Evolutionary conservation across 495 filamentous ascomycete species (phyloP), one percentile per base, ranked within the genome.

Genomic region (Poronia punctata): DNA sequence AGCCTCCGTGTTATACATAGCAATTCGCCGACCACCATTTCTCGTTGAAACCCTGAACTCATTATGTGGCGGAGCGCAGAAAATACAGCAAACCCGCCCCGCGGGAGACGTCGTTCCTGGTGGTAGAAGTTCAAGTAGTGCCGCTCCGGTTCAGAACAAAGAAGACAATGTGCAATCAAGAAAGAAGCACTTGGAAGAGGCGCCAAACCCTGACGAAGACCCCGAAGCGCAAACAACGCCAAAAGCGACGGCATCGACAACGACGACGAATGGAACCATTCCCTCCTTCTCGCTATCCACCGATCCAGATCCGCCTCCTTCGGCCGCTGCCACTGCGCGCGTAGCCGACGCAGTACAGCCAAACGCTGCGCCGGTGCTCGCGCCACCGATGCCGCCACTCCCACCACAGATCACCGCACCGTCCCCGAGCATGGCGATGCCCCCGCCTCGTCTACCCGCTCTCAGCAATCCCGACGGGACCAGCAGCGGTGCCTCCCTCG

Each of bases 1-100:
- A 40, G 74, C 68, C 14, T 75, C 75, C 0, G 40, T 77, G 24
- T 60, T 76, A 10, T 65, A 71, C 34, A 52, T 76, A 38, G 61
- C 66, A 38, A 68, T 75, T 40, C 61, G 62, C 36, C 65, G 62
- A 44, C 70, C 67, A 21, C 58, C 65, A 33, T 20, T 46, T 29
- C 51, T 68, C 12, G 43, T 69, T 14, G 39, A 50, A 38, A 57
- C 40, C 18, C 34, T 55, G 15, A 18, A 53, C 22, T 40, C 53
- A 5, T 23, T 59, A 40, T 54, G 48, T 28, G 35, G 48, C 11
- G 47, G 46, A 34, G 43, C 43, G 24, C 49, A 53, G 23, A 45
- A 23, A 25, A 53, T 59, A 27, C 49, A 53, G 33, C 56, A 49
- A n/a, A 42, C 49, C 1, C 50, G 51, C 40, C 33, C 37, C 43